phyloP scores from a whole-genome alignment of 2,329 filamentous ascomycete species.

The Alternaria consortialis region DNA sequence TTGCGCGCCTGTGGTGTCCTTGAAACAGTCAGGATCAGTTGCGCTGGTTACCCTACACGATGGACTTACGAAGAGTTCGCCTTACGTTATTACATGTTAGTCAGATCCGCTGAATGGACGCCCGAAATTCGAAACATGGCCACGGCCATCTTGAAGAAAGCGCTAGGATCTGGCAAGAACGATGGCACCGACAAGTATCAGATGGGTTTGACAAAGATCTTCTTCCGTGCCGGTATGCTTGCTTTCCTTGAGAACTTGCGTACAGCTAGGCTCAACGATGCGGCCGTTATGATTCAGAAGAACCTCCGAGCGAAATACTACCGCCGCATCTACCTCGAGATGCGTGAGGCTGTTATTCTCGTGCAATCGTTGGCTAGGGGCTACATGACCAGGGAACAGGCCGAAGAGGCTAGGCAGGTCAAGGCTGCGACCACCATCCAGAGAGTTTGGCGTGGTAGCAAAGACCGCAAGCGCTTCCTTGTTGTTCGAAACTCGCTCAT shows the following conservation, averaged over 20 bases:
- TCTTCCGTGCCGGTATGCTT: conserved; percentile 99
- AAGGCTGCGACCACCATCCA: conserved; percentile 95
- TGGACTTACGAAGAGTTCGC: conserved; percentile 99
- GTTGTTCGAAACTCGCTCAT: conserved; percentile 84
- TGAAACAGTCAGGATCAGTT: conserved; percentile 97
- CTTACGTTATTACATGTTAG: conserved; percentile 96
- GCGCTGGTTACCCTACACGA: conserved; percentile 93
- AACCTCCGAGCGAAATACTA: conserved; percentile 96
- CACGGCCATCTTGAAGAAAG: conserved; percentile 87
- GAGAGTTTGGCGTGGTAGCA: conserved; percentile 91
- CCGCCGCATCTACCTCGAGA: conserved; percentile 87
- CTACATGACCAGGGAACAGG: conserved; percentile 77
- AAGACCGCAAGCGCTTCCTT: conserved; percentile 83
- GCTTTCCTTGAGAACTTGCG: conserved; percentile 95
- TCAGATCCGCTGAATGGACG: conserved; percentile 89
- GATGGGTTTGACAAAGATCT: conserved; percentile 96
- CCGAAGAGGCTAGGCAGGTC: conserved; percentile 81
- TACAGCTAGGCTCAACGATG: conserved; percentile 88
- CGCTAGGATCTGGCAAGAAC: conserved; percentile 72
- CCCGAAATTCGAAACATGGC: conserved; percentile 94
- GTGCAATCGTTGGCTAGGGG: conserved; percentile 83
- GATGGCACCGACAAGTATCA: conserved; percentile 91
- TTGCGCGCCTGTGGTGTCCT: conserved; percentile 97
- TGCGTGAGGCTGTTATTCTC: conserved; percentile 79
- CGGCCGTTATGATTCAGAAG: conserved; percentile 98